Conservation (phyloP, 352 stramenopile species). For the Blastocystis sp. region DNA sequence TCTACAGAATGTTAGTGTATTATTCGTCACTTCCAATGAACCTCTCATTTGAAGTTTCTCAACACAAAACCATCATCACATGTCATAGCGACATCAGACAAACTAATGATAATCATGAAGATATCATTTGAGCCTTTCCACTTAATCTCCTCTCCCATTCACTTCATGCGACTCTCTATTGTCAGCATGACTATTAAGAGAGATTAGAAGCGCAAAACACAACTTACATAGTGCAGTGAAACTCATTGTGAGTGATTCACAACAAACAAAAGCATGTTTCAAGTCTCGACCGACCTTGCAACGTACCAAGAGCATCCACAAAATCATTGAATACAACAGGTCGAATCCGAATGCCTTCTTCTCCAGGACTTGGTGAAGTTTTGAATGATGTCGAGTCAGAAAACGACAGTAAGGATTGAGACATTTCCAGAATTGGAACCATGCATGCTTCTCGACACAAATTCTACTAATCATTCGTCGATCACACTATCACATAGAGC, state of each 20-base stretch:
- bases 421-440: slow-evolving; percentile 34
- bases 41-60: background rate
- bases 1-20: background rate
- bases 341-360: background rate
- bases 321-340: slow-evolving; percentile 9
- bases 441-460: slow-evolving; percentile 29
- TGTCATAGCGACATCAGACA: slow-evolving; percentile 35
- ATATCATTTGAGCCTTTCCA: slow-evolving; percentile 4
- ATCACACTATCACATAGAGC: background rate
- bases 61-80: slow-evolving; percentile 3
- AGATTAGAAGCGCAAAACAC: too few species aligned
- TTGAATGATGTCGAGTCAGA: background rate
- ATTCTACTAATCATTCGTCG: slow-evolving; percentile 4
- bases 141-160: background rate
- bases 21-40: background rate
- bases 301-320: background rate
- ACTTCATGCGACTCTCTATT: background rate
- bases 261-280: background rate
- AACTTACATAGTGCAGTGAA: too few species aligned
- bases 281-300: background rate
- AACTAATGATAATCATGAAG: slow-evolving; percentile 60
- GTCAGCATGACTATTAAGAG: too few species aligned
- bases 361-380: background rate
- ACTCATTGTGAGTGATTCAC: too few species aligned
- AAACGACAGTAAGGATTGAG: background rate